Base-by-base conservation (phyloP, 2,329 filamentous ascomycete species). In the Massarina eburnea region DNA sequence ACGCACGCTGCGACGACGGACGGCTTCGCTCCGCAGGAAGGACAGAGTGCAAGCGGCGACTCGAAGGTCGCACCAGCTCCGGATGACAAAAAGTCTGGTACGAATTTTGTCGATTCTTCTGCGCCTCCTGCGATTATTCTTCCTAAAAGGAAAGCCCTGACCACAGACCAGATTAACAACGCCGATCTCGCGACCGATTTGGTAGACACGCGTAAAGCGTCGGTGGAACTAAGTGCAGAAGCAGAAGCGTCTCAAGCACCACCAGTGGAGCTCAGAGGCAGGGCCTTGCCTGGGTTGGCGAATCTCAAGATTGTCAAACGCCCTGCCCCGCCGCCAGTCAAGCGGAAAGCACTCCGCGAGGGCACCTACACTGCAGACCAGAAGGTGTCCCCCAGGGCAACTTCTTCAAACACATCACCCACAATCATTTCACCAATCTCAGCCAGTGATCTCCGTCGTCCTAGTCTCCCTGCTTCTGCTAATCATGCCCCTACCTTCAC, bases 81-180 rank as follows among this genome's bases (percentile, higher is more conserved):
- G 38, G 56, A 64, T 54, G 62, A 68, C 57, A 64, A 69, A 55
- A 70, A 66, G 59, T 60, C 63, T 55, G 67, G 67, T 70, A 70
- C 59, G 66, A 62, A 58, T 32, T 43, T 30, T 45, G 52, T 52
- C 41, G 62, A 61, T 55, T 52, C 61, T 51, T 53, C 54, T 57
- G 52, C 53, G 58, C 56, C 61, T 61, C 59, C 68, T 62, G 59
- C 61, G 57, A 58, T 72, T 46, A 57, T 67, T 52, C 61, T 74
- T 47, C 71, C 72, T 24, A 74, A 74, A 51, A 68, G 71, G 52
- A 74, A 73, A 66, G 66, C 71, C 59, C 64, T 75, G 68, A 72
- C 70, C 52, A 53, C 64, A 55, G 68, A 66, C 62, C 70, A 72
- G 69, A 64, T 71, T 62, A 60, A 66, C 52, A 71, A 70, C 45